A percentile compares a stretch with the other conserved stretches of the same genome.
Evolutionary conservation across 2,329 filamentous ascomycete genomes (phyloP).

Genomic region (Aspergillus pseudoterreus): DNA sequence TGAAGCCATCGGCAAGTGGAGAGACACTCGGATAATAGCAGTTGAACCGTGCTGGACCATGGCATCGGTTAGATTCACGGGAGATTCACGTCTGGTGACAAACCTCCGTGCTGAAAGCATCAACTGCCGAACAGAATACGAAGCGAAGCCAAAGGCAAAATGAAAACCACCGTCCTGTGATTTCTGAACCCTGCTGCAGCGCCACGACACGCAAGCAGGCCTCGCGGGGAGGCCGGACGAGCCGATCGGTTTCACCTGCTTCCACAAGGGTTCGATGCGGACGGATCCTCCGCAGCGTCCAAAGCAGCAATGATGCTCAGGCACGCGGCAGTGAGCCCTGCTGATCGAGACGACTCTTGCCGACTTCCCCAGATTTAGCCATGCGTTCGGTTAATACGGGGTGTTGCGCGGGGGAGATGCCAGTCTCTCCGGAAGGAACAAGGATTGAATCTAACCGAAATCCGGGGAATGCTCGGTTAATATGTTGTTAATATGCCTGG

Average conservation of each 20-base stretch:
- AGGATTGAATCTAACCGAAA: neutral
- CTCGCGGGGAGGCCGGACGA: neutral
- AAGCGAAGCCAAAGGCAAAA: too few species aligned
- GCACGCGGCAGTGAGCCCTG: neutral
- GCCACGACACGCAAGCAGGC: neutral
- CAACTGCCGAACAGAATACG: too few species aligned
- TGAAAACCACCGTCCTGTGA: too few species aligned
- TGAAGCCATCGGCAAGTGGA: neutral
- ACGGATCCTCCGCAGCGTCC: neutral
- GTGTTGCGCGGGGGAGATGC: neutral
- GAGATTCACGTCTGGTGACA: too few species aligned
- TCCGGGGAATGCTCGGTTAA: slow-evolving; percentile 1
- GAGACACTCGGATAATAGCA: neutral
- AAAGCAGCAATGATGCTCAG: neutral
- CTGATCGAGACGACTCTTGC: neutral
- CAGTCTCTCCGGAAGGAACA: too few species aligned
- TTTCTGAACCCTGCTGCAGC: too few species aligned
- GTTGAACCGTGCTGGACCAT: neutral
- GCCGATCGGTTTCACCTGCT: neutral
- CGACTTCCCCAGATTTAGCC: neutral
- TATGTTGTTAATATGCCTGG: neutral
- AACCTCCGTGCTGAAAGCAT: too few species aligned
- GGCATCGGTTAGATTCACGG: neutral
- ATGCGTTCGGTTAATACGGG: neutral
- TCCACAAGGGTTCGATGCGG: neutral